These are phyloP conservation scores for Salix suchowensis DNA, from an alignment of 345 rosid species.

Conservation along the genomic window DNA sequence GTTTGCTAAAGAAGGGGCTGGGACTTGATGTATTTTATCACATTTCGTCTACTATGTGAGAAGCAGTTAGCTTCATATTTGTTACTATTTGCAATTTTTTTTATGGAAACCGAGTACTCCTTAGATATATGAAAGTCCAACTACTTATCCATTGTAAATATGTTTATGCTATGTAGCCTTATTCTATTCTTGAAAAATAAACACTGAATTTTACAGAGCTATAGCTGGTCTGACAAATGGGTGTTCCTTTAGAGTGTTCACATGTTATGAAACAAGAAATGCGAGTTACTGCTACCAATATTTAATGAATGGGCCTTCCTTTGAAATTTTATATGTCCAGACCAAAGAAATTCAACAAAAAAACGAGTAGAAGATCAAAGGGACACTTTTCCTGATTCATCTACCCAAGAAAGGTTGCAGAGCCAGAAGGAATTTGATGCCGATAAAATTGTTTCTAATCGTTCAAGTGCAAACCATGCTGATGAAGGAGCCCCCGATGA, in stretches of 20 bases:
- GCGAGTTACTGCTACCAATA: neutral
- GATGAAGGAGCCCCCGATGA: slow-evolving; percentile 48
- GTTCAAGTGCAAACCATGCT: slow-evolving; percentile 49
- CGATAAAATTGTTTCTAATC: slow-evolving; percentile 44
- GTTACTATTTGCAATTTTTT: neutral
- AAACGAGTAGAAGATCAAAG: slow-evolving; percentile 43
- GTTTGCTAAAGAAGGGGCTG: neutral
- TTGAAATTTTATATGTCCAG: slow-evolving; percentile 30
- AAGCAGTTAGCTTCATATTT: neutral
- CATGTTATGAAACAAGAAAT: neutral
- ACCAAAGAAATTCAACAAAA: slow-evolving; percentile 46
- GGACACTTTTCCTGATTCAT: slow-evolving; percentile 51
- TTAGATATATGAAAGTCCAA: neutral
- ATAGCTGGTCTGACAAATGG: neutral
- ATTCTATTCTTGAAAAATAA: neutral
- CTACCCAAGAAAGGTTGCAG: slow-evolving; percentile 47
- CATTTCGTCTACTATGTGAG: neutral
- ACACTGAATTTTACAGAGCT: neutral
- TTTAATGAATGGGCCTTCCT: neutral
- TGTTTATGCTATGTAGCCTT: neutral
- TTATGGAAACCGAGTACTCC: neutral
- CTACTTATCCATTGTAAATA: neutral
- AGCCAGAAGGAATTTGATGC: slow-evolving; percentile 40
- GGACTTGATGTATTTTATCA: neutral
- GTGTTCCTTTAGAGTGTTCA: neutral